Conservation (phyloP, 192 early-diverging fungal species). For the Mortierella claussenii region DNA sequence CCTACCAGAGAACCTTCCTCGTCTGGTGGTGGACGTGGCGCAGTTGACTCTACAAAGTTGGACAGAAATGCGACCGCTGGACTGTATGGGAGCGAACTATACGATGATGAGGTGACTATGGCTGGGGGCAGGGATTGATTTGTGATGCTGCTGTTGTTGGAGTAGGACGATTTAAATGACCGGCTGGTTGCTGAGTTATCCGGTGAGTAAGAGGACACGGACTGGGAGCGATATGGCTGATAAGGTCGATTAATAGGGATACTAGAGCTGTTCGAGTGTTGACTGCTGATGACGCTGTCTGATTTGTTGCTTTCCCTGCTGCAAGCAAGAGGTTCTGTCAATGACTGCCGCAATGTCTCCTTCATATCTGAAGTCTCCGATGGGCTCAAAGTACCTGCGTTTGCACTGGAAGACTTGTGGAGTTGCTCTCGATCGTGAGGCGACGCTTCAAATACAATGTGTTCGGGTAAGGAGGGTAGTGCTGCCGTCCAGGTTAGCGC, state of each 20-base stretch:
- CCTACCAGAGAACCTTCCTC: slow-evolving; percentile 80
- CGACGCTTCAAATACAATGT: too few species aligned
- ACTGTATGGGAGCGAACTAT: slow-evolving; percentile 42
- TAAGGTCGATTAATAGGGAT: slow-evolving; percentile 7
- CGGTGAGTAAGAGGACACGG: not conserved
- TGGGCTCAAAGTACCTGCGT: too few species aligned
- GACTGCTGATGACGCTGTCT: not conserved
- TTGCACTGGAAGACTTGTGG: too few species aligned
- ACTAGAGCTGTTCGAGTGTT: not conserved
- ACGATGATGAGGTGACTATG: slow-evolving; percentile 38
- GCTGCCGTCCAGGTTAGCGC: too few species aligned
- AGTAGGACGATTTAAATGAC: too few species aligned
- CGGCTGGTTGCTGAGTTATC: too few species aligned
- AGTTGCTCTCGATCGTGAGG: too few species aligned
- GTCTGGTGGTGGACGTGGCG: slow-evolving; percentile 42
- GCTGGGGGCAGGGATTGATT: too few species aligned
- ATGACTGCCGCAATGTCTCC: too few species aligned
- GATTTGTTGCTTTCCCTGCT: not conserved
- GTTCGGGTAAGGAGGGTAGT: too few species aligned
- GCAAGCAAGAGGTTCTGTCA: not conserved
- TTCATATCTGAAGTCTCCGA: too few species aligned
- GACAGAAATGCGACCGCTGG: slow-evolving; percentile 51
- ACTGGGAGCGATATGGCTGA: slow-evolving; percentile 9
- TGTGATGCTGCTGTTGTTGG: not conserved
- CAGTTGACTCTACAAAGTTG: slow-evolving; percentile 31